phyloP scores from a whole-genome alignment of 352 stramenopile genomes.

The Phytophthora pinifolia region DNA sequence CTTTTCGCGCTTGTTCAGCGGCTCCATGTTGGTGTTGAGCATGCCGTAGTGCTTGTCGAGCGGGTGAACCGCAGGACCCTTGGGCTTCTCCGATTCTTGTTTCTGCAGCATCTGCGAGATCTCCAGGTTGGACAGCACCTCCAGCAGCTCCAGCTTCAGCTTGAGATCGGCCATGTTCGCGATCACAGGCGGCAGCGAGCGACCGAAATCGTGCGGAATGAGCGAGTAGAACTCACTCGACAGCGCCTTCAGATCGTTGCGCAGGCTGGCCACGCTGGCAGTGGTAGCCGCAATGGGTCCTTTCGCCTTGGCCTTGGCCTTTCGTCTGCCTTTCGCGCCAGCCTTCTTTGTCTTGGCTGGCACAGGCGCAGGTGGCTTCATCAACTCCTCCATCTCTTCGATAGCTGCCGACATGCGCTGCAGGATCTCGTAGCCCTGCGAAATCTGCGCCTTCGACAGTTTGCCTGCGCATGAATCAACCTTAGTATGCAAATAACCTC shows the following conservation, averaged over 20 bases:
- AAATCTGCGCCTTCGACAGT: slow-evolving; percentile 63
- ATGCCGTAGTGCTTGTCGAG: slow-evolving; percentile 56
- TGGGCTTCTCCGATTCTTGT: slow-evolving; percentile 29
- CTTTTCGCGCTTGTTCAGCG: slow-evolving; percentile 29
- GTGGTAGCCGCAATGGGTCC: slow-evolving; percentile 18
- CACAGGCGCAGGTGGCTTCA: slow-evolving; percentile 11
- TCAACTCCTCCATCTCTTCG: slow-evolving; percentile 39
- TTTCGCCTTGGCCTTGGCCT: slow-evolving; percentile 29
- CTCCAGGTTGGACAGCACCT: slow-evolving; percentile 61
- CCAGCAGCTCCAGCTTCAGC: slow-evolving; percentile 58
- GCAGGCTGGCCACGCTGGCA: slow-evolving; percentile 27
- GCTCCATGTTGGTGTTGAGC: slow-evolving; percentile 51
- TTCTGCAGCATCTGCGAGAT: slow-evolving; percentile 59
- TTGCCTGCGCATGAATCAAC: slow-evolving; percentile 22
- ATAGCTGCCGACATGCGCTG: slow-evolving; percentile 47
- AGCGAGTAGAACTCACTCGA: slow-evolving; percentile 73
- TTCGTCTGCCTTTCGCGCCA: slow-evolving; percentile 22
- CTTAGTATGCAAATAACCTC: too few species aligned
- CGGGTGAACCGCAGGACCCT: slow-evolving; percentile 31
- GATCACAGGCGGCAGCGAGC: slow-evolving; percentile 50
- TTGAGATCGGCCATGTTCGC: slow-evolving; percentile 55
- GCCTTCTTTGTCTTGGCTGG: slow-evolving; percentile 21
- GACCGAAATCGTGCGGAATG: slow-evolving; percentile 72
- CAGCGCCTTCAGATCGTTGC: slow-evolving; percentile 45
- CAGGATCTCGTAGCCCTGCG: slow-evolving; percentile 55